Evolutionary conservation across 1,284 basidiomycete species (phyloP).

Genomic region (Singerocomus rubriflavus): DNA sequence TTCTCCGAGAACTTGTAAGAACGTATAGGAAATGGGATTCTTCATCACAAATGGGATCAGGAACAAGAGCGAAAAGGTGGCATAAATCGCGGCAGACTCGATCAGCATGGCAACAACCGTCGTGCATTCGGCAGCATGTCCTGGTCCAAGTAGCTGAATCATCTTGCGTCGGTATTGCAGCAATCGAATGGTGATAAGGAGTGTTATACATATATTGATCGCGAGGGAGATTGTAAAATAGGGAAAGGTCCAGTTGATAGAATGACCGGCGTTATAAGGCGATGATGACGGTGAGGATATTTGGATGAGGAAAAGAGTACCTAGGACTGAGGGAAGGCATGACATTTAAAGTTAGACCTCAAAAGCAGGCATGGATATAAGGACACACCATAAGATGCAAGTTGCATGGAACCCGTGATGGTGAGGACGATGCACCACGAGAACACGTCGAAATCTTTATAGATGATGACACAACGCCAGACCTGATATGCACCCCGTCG

Average conservation of each 20-base stretch:
- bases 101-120: constrained; percentile 27
- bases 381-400: constrained; percentile 25
- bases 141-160: constrained; percentile 19
- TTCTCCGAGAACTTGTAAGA: constrained; percentile 30
- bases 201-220: constrained; percentile 22
- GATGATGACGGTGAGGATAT: constrained; percentile 29
- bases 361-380: not conserved
- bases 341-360: not conserved
- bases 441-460: constrained; percentile 14
- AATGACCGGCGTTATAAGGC: constrained; percentile 16
- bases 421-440: constrained; percentile 14
- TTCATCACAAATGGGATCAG: constrained; percentile 20
- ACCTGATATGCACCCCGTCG: constrained; percentile 19
- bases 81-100: constrained; percentile 28
- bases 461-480: constrained; percentile 34
- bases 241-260: constrained; percentile 30
- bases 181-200: constrained; percentile 23
- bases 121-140: constrained; percentile 23
- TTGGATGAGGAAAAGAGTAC: constrained; percentile 26
- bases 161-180: constrained; percentile 21
- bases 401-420: constrained; percentile 24
- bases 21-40: constrained; percentile 18
- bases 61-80: constrained; percentile 27
- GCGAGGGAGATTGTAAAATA: constrained; percentile 27
- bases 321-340: constrained; percentile 15